A percentile compares a stretch with the other conserved stretches of the same genome.
Evolutionary conservation across 805 yeast species (phyloP).

Genomic region (Candida oleophila): DNA sequence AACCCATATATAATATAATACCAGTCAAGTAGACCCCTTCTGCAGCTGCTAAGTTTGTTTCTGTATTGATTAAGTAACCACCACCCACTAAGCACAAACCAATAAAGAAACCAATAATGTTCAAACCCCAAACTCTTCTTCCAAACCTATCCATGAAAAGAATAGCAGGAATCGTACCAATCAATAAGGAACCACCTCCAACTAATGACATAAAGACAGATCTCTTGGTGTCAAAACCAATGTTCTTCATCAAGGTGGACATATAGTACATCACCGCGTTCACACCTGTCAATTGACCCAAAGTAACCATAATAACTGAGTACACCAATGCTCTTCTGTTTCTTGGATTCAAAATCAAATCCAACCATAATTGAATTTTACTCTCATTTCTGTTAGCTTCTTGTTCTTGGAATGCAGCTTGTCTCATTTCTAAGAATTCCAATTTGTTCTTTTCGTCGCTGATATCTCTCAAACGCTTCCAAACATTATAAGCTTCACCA

Average conservation of each 20-base stretch:
- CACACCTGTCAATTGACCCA: constrained; percentile 68
- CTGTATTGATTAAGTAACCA: constrained; percentile 45
- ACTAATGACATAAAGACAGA: constrained; percentile 68
- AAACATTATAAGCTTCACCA: constrained; percentile 54
- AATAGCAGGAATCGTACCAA: constrained; percentile 69
- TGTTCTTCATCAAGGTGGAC: constrained; percentile 53
- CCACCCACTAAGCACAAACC: constrained; percentile 62
- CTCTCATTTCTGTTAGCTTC: constrained; percentile 36
- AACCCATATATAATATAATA: constrained; percentile 59
- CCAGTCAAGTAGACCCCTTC: constrained; percentile 64
- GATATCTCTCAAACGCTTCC: constrained; percentile 56
- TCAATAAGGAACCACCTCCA: constrained; percentile 60
- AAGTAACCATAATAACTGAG: constrained; percentile 54
- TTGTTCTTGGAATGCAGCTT: constrained; percentile 48
- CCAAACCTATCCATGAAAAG: constrained; percentile 57
- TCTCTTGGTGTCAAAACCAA: constrained; percentile 52
- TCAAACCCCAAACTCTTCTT: constrained; percentile 59
- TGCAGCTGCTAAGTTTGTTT: constrained; percentile 44
- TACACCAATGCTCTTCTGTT: constrained; percentile 61
- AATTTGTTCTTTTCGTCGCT: constrained; percentile 40
- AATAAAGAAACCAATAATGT: constrained; percentile 55
- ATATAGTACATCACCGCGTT: constrained; percentile 66
- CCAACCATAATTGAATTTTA: constrained; percentile 43
- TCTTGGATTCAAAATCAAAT: constrained; percentile 54
- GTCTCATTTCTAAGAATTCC: constrained; percentile 59